Evolutionary conservation across 2,329 filamentous ascomycete species (phyloP).

Genomic region (Pseudogymnoascus sp.): DNA sequence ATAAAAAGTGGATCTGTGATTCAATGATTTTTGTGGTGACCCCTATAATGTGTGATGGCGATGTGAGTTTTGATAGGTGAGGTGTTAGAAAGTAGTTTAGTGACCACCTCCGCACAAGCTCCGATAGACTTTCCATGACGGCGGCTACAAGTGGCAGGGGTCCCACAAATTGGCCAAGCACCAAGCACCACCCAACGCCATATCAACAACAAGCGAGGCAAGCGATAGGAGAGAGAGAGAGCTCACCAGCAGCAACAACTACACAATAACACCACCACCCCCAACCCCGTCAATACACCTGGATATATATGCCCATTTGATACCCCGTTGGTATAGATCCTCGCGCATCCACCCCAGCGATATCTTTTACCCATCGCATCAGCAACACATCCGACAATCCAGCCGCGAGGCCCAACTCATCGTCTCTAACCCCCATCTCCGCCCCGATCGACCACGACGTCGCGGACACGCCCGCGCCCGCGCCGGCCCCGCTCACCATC

Average conservation of each 20-base stretch:
- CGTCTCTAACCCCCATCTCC: neutral
- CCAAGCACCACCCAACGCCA: neutral
- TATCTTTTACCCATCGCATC: neutral
- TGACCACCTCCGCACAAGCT: conserved; percentile 3
- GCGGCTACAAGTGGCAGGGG: conserved; percentile 6
- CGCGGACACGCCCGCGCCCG: conserved; percentile 40
- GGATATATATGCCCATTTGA: conserved; percentile 2
- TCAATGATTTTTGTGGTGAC: conserved; percentile 8
- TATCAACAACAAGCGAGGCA: conserved; percentile 11
- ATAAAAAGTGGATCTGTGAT: neutral
- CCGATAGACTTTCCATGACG: conserved; percentile 6
- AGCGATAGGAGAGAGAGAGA: conserved; percentile 6
- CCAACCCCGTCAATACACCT: neutral
- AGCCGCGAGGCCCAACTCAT: neutral
- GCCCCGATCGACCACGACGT: conserved; percentile 35
- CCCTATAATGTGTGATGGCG: neutral
- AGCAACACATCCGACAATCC: neutral
- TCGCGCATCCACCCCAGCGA: neutral
- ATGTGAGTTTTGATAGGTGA: conserved; percentile 1
- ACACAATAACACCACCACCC: conserved; percentile 10
- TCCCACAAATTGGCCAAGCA: conserved; percentile 7
- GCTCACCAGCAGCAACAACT: neutral
- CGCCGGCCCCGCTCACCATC: conserved; percentile 37
- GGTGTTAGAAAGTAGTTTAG: conserved; percentile 8
- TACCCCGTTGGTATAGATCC: conserved; percentile 5